Conservation (phyloP, 2,329 filamentous ascomycete genomes). For the Gaeumannomyces sp. region DNA sequence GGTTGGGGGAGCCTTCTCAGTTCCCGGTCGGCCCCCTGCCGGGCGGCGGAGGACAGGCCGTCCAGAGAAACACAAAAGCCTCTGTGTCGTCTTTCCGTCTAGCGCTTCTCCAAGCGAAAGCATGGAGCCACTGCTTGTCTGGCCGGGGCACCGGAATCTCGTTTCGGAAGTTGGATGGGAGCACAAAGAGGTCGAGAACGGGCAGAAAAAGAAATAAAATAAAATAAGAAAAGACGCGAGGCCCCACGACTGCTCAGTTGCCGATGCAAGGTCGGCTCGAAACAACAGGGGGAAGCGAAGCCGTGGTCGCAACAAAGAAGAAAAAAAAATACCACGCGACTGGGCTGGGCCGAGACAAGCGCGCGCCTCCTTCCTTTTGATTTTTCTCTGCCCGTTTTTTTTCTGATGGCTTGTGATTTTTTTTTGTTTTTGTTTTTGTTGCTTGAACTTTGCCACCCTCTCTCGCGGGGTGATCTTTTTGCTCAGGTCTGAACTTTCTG, state of each 20-base stretch:
- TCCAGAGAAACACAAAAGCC: constrained; percentile 4
- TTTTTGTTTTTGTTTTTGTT: not conserved
- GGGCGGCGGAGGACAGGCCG: not conserved
- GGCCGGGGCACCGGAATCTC: constrained; percentile 3
- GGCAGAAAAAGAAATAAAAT: not conserved
- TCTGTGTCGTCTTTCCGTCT: not conserved
- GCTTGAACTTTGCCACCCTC: not conserved
- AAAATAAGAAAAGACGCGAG: constrained; percentile 6
- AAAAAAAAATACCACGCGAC: constrained; percentile 21
- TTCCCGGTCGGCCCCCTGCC: not conserved
- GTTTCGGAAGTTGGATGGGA: constrained; percentile 9
- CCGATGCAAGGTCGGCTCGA: not conserved
- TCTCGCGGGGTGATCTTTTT: not conserved
- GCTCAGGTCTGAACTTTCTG: not conserved
- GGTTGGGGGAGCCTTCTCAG: not conserved
- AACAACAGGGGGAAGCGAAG: not conserved
- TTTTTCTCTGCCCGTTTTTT: constrained; percentile 4
- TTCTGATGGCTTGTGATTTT: not conserved
- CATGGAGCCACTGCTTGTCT: constrained; percentile 6
- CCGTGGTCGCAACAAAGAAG: constrained; percentile 13
- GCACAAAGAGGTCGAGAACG: constrained; percentile 1
- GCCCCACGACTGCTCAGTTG: not conserved
- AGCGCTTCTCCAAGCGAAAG: constrained; percentile 7
- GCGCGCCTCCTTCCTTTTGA: constrained; percentile 22
- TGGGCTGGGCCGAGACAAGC: constrained; percentile 27